These are phyloP conservation scores for Ichthyophthirius multifiliis DNA, from an alignment of 169 alveolate genomes.

Conservation along the genomic window DNA sequence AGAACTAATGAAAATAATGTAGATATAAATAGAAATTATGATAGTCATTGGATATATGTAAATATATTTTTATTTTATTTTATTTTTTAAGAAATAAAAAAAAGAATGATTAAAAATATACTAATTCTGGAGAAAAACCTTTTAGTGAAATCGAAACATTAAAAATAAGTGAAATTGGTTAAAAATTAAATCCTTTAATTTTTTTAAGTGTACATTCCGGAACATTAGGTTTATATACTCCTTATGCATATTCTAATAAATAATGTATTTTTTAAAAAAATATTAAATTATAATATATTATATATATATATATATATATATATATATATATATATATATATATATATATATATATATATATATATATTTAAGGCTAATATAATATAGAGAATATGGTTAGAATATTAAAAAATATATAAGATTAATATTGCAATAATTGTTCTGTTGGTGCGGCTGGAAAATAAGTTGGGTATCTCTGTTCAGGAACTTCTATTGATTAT, in stretches of 20 bases:
- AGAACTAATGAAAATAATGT: constrained; percentile 38
- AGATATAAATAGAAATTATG: constrained; percentile 50
- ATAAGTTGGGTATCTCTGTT: constrained; percentile 33
- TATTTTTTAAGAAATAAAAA: too few species aligned
- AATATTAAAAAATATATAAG: not conserved
- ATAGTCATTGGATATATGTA: constrained; percentile 30
- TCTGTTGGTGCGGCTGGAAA: constrained; percentile 41
- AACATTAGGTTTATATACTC: constrained; percentile 41
- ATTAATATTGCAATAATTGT: constrained; percentile 40
- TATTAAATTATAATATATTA: too few species aligned
- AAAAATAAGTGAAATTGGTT: not conserved
- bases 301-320: too few species aligned
- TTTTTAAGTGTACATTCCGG: constrained; percentile 50
- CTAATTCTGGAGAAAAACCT: constrained; percentile 34
- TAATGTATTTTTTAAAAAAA: too few species aligned
- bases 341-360: too few species aligned
- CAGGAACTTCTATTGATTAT: constrained; percentile 48
- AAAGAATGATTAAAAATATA: not conserved
- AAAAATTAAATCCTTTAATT: constrained; percentile 15
- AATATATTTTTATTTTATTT: too few species aligned
- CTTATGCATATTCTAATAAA: constrained; percentile 35
- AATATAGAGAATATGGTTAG: constrained; percentile 25
- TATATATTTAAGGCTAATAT: constrained; percentile 26
- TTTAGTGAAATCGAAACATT: constrained; percentile 47
- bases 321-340: too few species aligned